Percentiles rank a stretch among this genome's conserved stretches.
phyloP scores from a whole-genome alignment of 2,329 filamentous ascomycete species.

The Trichoderma endophyticum region DNA sequence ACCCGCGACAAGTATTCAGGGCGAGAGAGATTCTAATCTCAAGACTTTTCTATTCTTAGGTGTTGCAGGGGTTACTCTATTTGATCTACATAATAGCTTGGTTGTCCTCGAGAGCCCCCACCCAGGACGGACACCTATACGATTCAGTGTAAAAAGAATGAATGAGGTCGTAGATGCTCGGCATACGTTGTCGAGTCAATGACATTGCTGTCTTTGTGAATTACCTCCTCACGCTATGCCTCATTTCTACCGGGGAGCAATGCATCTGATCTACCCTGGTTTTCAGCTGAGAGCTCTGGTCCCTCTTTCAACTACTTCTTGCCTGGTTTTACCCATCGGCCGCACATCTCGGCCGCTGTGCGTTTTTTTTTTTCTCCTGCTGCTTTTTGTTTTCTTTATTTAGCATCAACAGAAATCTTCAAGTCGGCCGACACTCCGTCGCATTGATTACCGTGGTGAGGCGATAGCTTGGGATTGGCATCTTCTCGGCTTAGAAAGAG shows the following conservation, averaged over 20 bases:
- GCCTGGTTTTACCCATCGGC: neutral
- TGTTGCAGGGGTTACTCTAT: neutral
- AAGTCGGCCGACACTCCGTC: neutral
- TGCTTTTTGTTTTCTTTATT: neutral
- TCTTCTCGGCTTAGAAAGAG: neutral
- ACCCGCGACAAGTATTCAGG: constrained; percentile 11
- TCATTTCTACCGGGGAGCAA: neutral
- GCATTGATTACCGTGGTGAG: neutral
- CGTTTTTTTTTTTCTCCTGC: neutral
- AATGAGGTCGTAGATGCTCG: neutral
- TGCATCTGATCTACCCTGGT: neutral
- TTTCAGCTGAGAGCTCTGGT: neutral
- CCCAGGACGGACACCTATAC: neutral
- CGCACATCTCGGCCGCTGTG: neutral
- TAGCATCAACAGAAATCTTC: neutral
- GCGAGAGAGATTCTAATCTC: neutral
- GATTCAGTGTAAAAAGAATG: neutral
- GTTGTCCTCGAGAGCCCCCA: neutral
- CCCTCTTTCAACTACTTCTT: neutral
- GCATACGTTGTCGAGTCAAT: neutral
- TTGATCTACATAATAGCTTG: neutral
- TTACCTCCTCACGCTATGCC: neutral
- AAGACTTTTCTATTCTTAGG: neutral
- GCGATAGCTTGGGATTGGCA: neutral
- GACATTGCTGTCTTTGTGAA: neutral